Evolutionary conservation across 768 basidiomycete genomes (phyloP), one percentile per base, ranked within the genome.

Genomic region (Nevesoporus exiguus): DNA sequence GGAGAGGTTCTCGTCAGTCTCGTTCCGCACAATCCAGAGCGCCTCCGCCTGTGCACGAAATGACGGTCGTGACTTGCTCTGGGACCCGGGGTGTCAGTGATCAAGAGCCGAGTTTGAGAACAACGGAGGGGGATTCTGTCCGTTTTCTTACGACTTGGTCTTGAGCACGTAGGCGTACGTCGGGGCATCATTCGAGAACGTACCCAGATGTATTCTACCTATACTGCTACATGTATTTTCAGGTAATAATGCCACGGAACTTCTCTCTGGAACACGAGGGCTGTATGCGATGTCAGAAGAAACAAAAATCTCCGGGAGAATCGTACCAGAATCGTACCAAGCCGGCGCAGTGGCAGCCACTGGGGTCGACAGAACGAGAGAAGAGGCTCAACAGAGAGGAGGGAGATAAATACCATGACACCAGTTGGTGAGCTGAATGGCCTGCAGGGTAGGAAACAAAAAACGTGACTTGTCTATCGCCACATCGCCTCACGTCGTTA

Each of bases 141-240:
- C n/a, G n/a, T n/a, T n/a, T n/a, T n/a, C n/a, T n/a, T n/a, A n/a
- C n/a, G n/a, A n/a, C n/a, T n/a, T n/a, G n/a, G n/a, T 29, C 27
- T 30, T 43, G 0, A 53, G 41, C 22, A n/a, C 25, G 37, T 14
- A 40, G 1, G 21, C 5, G 7, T 25, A 30, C 25, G 25, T 9
- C 13, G 13, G 30, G 13, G 17, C 22, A 21, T n/a, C 7, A 11
- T 9, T n/a, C 25, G 14, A 52, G 25, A 19, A 39, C 63, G 11
- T 53, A 61, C 63, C 63, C 62, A 64, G 14, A 64, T 41, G 34
- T 59, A 40, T 56, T 65, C 47, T 24, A 57, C 57, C 60, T 64
- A 21, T 29, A 15, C 15, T n/a, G 3, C 14, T 24, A 19, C 57
- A 41, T 52, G 44, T 13, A 54, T 43, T 19, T 2, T n/a, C 24